Evolutionary conservation across 306 rosid genomes (phyloP).

Genomic region (Hylodesmum podocarpum): DNA sequence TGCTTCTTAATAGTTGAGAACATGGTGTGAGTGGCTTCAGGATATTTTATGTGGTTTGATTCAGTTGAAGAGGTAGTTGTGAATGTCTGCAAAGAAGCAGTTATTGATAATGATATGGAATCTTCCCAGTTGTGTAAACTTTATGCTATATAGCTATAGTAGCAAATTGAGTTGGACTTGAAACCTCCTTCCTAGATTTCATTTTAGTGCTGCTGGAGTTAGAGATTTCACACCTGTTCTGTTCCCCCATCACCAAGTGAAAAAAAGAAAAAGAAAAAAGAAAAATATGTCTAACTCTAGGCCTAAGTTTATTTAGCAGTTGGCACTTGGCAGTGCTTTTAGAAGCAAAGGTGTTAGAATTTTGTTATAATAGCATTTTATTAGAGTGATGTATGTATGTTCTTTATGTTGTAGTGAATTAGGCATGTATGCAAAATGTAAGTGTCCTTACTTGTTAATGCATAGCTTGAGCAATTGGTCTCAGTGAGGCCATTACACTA

Average conservation of each 20-base stretch:
- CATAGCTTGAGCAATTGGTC: not conserved
- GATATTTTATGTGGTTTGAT: conserved; percentile 16
- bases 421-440: not conserved
- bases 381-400: not conserved
- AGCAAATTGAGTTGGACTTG: conserved; percentile 1
- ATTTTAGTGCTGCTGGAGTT: not conserved
- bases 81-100: conserved; percentile 9
- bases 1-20: conserved; percentile 3
- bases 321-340: not conserved
- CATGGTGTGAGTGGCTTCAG: not conserved
- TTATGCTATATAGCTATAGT: not conserved
- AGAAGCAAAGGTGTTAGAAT: not conserved
- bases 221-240: not conserved
- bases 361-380: not conserved
- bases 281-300: not conserved
- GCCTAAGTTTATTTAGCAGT: not conserved
- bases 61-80: not conserved
- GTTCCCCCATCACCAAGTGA: not conserved
- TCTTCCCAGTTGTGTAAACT: conserved; percentile 17
- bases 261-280: not conserved
- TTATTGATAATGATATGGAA: conserved; percentile 7
- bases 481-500: not conserved
- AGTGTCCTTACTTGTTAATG: not conserved
- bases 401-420: not conserved
- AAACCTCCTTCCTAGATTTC: not conserved